Conservation (phyloP, 345 rosid species). For the Sonneratia alba region DNA sequence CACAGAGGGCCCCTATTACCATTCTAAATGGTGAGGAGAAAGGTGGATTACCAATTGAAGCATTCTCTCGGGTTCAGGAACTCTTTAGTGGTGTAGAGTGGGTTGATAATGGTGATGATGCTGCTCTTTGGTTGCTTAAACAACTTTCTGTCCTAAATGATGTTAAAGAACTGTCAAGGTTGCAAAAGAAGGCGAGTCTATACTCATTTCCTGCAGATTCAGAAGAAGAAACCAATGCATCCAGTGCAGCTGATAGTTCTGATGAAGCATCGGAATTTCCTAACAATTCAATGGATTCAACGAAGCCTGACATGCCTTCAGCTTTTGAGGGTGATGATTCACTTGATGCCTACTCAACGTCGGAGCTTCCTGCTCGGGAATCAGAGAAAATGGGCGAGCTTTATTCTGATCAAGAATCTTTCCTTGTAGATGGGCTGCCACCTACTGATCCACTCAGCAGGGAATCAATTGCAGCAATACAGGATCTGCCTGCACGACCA, state of each 20-base stretch:
- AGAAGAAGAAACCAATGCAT: constrained; percentile 85
- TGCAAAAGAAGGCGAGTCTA: constrained; percentile 55
- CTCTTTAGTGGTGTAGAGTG: constrained; percentile 85
- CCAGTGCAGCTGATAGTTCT: constrained; percentile 89
- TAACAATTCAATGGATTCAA: constrained; percentile 25
- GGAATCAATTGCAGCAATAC: constrained; percentile 14
- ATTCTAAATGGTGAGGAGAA: constrained; percentile 85
- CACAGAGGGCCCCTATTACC: constrained; percentile 52
- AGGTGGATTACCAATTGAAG: constrained; percentile 97
- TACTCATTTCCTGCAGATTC: constrained; percentile 68
- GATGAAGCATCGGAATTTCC: constrained; percentile 77
- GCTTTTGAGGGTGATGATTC: constrained; percentile 32
- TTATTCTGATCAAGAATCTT: constrained; percentile 23
- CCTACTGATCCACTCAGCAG: constrained; percentile 22
- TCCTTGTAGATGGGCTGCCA: constrained; percentile 19
- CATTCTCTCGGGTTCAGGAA: constrained; percentile 93
- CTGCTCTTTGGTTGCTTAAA: constrained; percentile 89
- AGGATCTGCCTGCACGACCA: constrained; percentile 5
- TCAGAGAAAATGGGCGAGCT: constrained; percentile 19
- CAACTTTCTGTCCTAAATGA: constrained; percentile 80
- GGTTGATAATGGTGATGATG: constrained; percentile 80
- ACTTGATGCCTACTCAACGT: constrained; percentile 27
- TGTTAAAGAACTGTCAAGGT: constrained; percentile 67
- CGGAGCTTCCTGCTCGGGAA: constrained; percentile 28
- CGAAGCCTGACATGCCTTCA: constrained; percentile 20